These are phyloP conservation scores for Beauveria varroae DNA, from an alignment of 2,329 filamentous ascomycete genomes.

Conservation along the genomic window DNA sequence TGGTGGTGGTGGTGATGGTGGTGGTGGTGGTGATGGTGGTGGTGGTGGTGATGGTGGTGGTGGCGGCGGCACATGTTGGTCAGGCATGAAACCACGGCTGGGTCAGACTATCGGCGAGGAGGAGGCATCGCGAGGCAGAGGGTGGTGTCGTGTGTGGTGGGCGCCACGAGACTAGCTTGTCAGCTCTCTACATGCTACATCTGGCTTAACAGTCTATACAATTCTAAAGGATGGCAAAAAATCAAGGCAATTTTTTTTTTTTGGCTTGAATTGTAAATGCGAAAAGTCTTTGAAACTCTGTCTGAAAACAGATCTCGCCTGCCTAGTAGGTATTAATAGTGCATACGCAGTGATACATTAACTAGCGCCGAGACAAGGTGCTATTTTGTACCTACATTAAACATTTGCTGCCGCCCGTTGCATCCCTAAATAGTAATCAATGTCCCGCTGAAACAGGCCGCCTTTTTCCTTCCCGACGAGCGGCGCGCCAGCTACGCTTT, in stretches of 20 bases:
- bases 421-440: not conserved
- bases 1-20: not conserved
- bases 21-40: not conserved
- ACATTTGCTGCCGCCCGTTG: not conserved
- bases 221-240: too few relatives aligned
- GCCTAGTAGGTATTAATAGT: not conserved
- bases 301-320: not conserved
- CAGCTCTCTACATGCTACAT: not conserved
- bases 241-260: too few relatives aligned
- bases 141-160: not conserved
- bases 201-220: too few relatives aligned
- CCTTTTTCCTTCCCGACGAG: not conserved
- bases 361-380: not conserved
- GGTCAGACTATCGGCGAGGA: not conserved
- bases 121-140: not conserved
- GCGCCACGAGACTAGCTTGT: not conserved
- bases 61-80: conserved; percentile 6
- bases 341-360: too few relatives aligned
- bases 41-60: not conserved
- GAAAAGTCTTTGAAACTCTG: too few relatives aligned
- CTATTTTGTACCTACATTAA: not conserved
- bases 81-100: not conserved
- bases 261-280: too few relatives aligned
- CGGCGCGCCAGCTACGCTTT: not conserved
- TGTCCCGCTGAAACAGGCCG: not conserved